A percentile compares a stretch with the other conserved stretches of the same genome.
Evolutionary conservation across 139 green algal genomes (phyloP).

Genomic region (Haematococcus lacustris): DNA sequence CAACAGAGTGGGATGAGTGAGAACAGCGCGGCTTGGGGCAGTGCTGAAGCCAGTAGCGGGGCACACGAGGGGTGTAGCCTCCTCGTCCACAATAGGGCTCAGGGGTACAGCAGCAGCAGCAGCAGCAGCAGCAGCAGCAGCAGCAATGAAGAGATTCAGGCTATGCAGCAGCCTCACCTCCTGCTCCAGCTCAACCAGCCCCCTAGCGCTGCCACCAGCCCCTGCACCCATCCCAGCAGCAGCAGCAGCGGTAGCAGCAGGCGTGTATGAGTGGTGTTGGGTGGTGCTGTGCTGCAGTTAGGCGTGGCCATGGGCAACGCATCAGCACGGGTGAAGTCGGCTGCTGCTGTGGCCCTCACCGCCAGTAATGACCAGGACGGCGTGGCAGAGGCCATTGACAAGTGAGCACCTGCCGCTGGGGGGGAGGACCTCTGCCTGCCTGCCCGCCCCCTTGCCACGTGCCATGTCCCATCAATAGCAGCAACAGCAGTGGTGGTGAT

Average conservation of each 20-base stretch:
- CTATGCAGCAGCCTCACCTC: not conserved
- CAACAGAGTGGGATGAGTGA: not conserved
- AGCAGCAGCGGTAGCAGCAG: not conserved
- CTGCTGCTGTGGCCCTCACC: too few relatives aligned
- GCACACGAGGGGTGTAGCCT: not conserved
- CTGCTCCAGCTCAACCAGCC: not conserved
- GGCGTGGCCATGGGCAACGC: slow-evolving; percentile 85
- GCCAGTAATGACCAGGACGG: slow-evolving; percentile 82
- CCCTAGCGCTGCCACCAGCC: not conserved
- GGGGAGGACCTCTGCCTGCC: too few relatives aligned
- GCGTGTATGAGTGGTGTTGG: not conserved
- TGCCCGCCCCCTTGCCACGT: too few relatives aligned
- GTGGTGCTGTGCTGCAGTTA: slow-evolving; percentile 19
- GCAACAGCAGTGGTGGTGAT: too few relatives aligned
- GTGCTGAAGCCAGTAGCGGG: not conserved
- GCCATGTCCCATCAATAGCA: too few relatives aligned
- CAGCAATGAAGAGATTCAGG: not conserved
- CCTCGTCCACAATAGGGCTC: not conserved
- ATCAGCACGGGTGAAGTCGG: slow-evolving; percentile 24
- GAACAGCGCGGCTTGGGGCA: not conserved
- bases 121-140: not conserved
- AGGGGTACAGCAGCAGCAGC: not conserved
- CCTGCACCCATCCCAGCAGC: not conserved
- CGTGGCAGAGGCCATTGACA: slow-evolving; percentile 75
- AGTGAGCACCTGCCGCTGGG: slow-evolving; percentile 56